Evolutionary conservation across 2,329 filamentous ascomycete species (phyloP).

Genomic region (Arthroderma sp.): DNA sequence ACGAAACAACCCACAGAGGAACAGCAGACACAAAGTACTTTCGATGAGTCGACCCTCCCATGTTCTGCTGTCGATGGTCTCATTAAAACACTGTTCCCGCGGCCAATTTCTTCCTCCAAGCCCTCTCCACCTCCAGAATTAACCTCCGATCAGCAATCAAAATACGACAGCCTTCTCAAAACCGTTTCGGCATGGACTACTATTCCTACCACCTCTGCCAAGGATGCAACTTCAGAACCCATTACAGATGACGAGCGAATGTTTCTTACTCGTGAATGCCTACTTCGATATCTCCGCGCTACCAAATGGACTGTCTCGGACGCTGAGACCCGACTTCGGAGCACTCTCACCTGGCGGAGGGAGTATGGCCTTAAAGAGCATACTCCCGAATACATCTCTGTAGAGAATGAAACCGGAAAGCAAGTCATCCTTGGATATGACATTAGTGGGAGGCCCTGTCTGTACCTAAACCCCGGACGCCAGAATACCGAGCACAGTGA

Average conservation of each 20-base stretch:
- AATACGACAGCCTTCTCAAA: slow-evolving; percentile 66
- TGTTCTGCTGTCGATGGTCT: slow-evolving; percentile 26
- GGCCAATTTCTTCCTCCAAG: slow-evolving; percentile 44
- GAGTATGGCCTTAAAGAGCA: slow-evolving; percentile 69
- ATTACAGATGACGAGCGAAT: slow-evolving; percentile 69
- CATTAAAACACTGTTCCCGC: slow-evolving; percentile 45
- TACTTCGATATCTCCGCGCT: slow-evolving; percentile 83
- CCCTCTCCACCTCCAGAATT: slow-evolving; percentile 47
- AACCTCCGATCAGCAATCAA: slow-evolving; percentile 62
- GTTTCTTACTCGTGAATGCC: slow-evolving; percentile 84
- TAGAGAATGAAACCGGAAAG: slow-evolving; percentile 94
- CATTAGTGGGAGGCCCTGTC: slow-evolving; percentile 68
- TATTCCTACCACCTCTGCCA: slow-evolving; percentile 51
- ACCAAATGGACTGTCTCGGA: slow-evolving; percentile 76
- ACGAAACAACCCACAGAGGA: background rate
- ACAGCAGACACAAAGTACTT: background rate
- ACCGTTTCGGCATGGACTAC: slow-evolving; percentile 59
- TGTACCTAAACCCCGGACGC: slow-evolving; percentile 76
- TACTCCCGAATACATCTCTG: slow-evolving; percentile 74
- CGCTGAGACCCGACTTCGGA: slow-evolving; percentile 63
- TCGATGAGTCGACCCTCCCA: slow-evolving; percentile 18
- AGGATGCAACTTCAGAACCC: slow-evolving; percentile 44
- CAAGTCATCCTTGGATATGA: slow-evolving; percentile 84
- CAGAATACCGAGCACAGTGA: slow-evolving; percentile 86
- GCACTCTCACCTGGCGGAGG: slow-evolving; percentile 74